Base-by-base conservation (phyloP, 2,329 filamentous ascomycete species). In the Scedosporium minutisporum region DNA sequence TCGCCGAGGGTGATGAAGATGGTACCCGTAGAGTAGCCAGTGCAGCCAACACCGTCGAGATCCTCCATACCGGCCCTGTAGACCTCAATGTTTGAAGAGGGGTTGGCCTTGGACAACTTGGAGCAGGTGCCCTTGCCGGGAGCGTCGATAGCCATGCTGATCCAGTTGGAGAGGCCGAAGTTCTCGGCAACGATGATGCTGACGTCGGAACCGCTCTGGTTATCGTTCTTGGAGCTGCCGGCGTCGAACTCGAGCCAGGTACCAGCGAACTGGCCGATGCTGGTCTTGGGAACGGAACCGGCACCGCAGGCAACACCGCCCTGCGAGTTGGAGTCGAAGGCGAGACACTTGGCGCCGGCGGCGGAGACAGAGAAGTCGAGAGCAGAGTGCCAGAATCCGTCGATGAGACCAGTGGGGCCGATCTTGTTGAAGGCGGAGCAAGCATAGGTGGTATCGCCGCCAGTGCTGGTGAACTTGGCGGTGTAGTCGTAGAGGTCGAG, bases 381-480 rank as follows among this genome's bases (percentile, higher is more conserved):
- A 58, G 72, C 77, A 66, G 74, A 70, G 63, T 73, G 73, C 73
- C 77, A 82, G 75, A 80, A 80, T 66, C 81, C 81, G 68, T 80
- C 74, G 69, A 82, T 75, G 42, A 64, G 63, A 46, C 74, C 73
- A 57, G 74, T 67, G 14, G 72, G 69, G 55, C 80, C 80, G 62
- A 82, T 81, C 79, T 83, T 83, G 78, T 81, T 80, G 74, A 72
- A 81, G 74, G 76, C 78, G 42, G 68, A 67, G 69, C 81, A 82
- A 53, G 70, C 48, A 48, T 46, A 62, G 64, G 72, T 68, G 62
- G 74, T 72, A 55, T 68, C 60, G 65, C 63, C 69, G 60, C 72
- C 70, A 60, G 73, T 74, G 69, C 76, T 74, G 61, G 69, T 70
- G 69, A 81, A 78, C 65, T 71, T 71, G 64, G 74, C 65, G 21